Evolutionary conservation across 345 rosid genomes (phyloP).

Genomic region (Citrus maxima): DNA sequence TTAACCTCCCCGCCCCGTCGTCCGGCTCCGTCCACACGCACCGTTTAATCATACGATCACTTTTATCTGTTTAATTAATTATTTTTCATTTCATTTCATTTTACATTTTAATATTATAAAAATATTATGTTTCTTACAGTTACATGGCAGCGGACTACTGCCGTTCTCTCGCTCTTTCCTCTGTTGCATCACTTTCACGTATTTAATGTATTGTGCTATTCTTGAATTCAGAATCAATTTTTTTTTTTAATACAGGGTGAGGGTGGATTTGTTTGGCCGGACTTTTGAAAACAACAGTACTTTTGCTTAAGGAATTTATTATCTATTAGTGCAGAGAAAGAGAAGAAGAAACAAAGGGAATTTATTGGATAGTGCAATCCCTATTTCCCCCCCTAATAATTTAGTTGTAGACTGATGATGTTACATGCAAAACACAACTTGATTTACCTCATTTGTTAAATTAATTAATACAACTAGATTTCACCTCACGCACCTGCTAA

Average conservation of each 20-base stretch:
- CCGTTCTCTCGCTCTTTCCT: background rate
- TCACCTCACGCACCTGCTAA: background rate
- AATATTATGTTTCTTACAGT: too few species aligned
- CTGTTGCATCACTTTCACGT: constrained; percentile 17
- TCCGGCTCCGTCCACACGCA: too few species aligned
- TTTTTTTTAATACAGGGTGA: too few species aligned
- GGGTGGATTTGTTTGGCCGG: background rate
- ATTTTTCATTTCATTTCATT: background rate
- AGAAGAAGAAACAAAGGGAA: background rate
- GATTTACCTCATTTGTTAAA: too few species aligned
- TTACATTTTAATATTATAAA: too few species aligned
- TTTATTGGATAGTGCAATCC: background rate
- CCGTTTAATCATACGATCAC: too few species aligned
- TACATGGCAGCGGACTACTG: too few species aligned
- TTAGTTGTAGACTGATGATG: background rate
- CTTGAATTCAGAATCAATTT: background rate
- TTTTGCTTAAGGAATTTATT: background rate
- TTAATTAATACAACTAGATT: background rate
- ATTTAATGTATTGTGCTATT: background rate
- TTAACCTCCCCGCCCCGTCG: background rate
- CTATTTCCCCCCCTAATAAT: background rate
- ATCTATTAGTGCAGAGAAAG: background rate
- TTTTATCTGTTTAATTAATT: too few species aligned
- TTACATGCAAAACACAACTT: background rate
- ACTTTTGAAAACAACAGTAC: background rate